These are phyloP conservation scores for Albugo candida DNA, from an alignment of 352 stramenopile species.

Conservation along the genomic window DNA sequence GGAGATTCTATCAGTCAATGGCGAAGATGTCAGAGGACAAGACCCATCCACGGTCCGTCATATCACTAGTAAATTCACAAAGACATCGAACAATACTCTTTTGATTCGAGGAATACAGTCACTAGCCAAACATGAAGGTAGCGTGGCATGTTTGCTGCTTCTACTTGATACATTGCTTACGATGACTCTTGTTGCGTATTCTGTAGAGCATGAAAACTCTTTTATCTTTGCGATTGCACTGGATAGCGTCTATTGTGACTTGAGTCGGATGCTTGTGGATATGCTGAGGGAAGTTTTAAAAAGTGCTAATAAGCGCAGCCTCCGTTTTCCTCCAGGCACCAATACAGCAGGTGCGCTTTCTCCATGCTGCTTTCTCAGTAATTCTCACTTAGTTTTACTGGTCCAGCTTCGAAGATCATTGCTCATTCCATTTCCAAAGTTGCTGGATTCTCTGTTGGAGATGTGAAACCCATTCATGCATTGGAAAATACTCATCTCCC, in stretches of 20 bases:
- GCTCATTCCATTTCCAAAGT: conserved; percentile 40
- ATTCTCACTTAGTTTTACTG: not conserved
- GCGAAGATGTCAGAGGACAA: too few relatives aligned
- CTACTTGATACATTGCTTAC: too few relatives aligned
- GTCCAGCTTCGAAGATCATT: conserved; percentile 33
- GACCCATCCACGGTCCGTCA: too few relatives aligned
- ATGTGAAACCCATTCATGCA: conserved; percentile 28
- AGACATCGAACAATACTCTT: too few relatives aligned
- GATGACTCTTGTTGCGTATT: not conserved
- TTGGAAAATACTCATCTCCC: conserved; percentile 20
- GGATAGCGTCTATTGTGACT: conserved; percentile 50
- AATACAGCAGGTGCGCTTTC: conserved; percentile 14
- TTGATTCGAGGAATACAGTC: too few relatives aligned
- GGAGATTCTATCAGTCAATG: too few relatives aligned
- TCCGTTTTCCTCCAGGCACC: conserved; percentile 47
- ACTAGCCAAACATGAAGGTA: too few relatives aligned
- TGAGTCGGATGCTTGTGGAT: conserved; percentile 57
- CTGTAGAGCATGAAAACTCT: conserved; percentile 5
- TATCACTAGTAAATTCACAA: too few relatives aligned
- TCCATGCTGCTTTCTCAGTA: not conserved
- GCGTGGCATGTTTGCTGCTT: too few relatives aligned
- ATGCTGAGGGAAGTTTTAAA: conserved; percentile 48
- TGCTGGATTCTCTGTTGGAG: conserved; percentile 29
- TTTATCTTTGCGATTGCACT: conserved; percentile 42
- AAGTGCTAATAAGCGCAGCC: conserved; percentile 41